Conservation (phyloP, 2,329 filamentous ascomycete genomes). For the Ophiobolus disseminans region DNA sequence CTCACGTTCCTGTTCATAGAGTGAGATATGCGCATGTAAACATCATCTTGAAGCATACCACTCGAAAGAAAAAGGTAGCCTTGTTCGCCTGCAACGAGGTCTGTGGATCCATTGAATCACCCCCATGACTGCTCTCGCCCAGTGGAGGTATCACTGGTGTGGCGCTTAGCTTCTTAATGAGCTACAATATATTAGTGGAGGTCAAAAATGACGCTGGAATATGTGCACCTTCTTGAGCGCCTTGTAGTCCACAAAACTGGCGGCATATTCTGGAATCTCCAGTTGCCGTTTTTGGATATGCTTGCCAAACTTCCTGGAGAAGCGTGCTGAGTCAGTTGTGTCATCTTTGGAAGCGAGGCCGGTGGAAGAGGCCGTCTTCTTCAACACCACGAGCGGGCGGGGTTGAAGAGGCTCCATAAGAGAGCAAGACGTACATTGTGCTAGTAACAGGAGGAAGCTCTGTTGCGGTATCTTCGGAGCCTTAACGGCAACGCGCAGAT, state of each 20-base stretch:
- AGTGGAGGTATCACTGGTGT: conserved; percentile 84
- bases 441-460: conserved; percentile 30
- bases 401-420: conserved; percentile 44
- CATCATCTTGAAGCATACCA: conserved; percentile 65
- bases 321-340: conserved; percentile 47
- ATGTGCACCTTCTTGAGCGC: conserved; percentile 88
- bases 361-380: conserved; percentile 44
- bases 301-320: conserved; percentile 96
- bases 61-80: conserved; percentile 96
- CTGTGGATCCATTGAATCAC: conserved; percentile 73
- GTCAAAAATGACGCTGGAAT: conserved; percentile 1
- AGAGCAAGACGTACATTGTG: conserved; percentile 48
- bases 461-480: conserved; percentile 24
- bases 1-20: conserved; percentile 77
- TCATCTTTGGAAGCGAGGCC: conserved; percentile 47
- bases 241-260: conserved; percentile 99
- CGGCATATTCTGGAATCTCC: conserved; percentile 98
- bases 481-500: conserved; percentile 31
- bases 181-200: conserved; percentile 61
- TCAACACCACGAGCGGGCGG: conserved; percentile 37
- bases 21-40: conserved; percentile 10
- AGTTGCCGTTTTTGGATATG: conserved; percentile 99
- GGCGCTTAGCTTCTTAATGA: conserved; percentile 97
- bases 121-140: conserved; percentile 61
- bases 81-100: conserved; percentile 93